phyloP scores from a whole-genome alignment of 2,329 filamentous ascomycete species.

The Paecilomyces niveus region DNA sequence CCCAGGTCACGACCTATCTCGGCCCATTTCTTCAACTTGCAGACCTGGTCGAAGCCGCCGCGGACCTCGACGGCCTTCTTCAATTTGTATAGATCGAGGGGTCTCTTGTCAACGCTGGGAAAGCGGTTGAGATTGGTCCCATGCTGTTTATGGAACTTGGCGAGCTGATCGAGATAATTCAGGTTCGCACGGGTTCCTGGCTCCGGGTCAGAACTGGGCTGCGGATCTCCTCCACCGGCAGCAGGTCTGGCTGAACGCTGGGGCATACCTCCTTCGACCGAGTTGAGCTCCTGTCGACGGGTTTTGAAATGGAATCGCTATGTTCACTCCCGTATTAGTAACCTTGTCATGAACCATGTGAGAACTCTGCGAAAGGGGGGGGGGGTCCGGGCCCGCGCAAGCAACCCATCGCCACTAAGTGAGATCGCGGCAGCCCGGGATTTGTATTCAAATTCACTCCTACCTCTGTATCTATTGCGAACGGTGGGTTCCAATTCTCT shows the following conservation, averaged over 20 bases:
- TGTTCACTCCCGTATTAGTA: conserved; percentile 7
- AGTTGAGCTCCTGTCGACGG: conserved; percentile 92
- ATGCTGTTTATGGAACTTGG: conserved; percentile 95
- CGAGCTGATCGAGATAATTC: conserved; percentile 88
- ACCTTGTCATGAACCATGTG: background rate
- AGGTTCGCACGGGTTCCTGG: conserved; percentile 88
- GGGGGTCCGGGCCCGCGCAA: background rate
- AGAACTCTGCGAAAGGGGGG: background rate
- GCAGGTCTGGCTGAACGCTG: conserved; percentile 20
- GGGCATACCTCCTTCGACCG: conserved; percentile 83
- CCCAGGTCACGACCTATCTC: conserved; percentile 94
- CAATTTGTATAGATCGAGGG: conserved; percentile 86
- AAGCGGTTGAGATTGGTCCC: conserved; percentile 90
- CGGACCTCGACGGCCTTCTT: conserved; percentile 95
- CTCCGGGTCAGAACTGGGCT: conserved; percentile 31
- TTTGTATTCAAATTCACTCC: conserved; percentile 17
- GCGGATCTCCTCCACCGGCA: conserved; percentile 20
- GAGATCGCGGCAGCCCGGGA: background rate
- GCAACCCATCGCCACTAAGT: background rate
- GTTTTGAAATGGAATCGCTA: conserved; percentile 97
- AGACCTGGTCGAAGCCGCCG: conserved; percentile 92
- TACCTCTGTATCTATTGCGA: conserved; percentile 96
- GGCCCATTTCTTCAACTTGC: conserved; percentile 97
- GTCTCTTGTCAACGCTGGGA: conserved; percentile 95
- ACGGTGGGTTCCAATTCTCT: conserved; percentile 86